Percentiles rank a stretch among this genome's conserved stretches.
Evolutionary conservation across 2,329 filamentous ascomycete genomes (phyloP).

Genomic region (Lomentospora prolificans): DNA sequence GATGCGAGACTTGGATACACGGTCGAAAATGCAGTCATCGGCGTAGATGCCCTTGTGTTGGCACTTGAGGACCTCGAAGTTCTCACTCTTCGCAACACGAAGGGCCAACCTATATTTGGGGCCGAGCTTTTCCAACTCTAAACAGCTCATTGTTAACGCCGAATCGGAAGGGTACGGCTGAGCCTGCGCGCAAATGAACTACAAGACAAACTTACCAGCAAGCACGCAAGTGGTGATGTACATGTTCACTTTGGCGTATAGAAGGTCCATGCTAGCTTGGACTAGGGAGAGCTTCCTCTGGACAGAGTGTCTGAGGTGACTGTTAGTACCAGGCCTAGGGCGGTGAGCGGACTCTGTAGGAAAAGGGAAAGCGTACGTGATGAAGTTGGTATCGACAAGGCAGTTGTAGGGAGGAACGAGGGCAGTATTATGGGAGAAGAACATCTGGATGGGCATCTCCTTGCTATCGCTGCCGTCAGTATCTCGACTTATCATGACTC

Average conservation of each 20-base stretch:
- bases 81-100: conserved; percentile 77
- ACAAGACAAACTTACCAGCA: conserved; percentile 34
- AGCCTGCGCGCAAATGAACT: too few relatives aligned
- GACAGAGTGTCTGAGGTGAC: conserved; percentile 60
- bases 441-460: conserved; percentile 73
- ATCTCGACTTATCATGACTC: conserved; percentile 6
- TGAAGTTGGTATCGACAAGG: conserved; percentile 81
- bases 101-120: conserved; percentile 81
- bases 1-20: conserved; percentile 64
- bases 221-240: conserved; percentile 73
- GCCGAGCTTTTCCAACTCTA: conserved; percentile 78
- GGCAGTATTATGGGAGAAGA: conserved; percentile 82
- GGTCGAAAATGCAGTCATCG: conserved; percentile 74
- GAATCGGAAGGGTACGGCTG: neutral
- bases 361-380: conserved; percentile 23
- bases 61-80: conserved; percentile 78
- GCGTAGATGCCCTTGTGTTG: conserved; percentile 78
- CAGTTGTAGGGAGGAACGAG: conserved; percentile 74
- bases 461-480: conserved; percentile 33
- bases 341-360: too few relatives aligned
- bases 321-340: too few relatives aligned
- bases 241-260: conserved; percentile 84
- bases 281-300: conserved; percentile 83
- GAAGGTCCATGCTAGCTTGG: conserved; percentile 83
- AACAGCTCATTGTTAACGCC: neutral